Evolutionary conservation across 2,329 filamentous ascomycete genomes (phyloP).

Genomic region (Pseudocercospora pini-densiflorae): DNA sequence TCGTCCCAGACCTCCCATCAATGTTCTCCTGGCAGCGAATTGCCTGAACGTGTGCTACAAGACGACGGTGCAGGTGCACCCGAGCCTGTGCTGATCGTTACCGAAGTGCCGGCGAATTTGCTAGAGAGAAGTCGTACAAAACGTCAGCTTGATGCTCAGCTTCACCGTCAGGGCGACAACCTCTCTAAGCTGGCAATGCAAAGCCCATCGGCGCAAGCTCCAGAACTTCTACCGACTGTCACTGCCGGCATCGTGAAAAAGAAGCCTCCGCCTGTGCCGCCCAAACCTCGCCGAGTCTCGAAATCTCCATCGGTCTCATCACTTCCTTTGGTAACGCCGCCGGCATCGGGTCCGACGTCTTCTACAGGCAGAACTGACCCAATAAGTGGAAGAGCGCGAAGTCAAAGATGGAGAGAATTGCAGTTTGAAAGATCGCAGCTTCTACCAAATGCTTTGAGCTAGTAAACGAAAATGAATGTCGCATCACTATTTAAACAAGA

Average conservation of each 20-base stretch:
- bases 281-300: background rate
- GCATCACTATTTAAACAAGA: too few species aligned
- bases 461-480: background rate
- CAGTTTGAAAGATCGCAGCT: conserved; percentile 1
- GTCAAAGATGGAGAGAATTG: conserved; percentile 5
- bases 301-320: background rate
- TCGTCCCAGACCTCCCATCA: too few species aligned
- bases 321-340: too few species aligned
- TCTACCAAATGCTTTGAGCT: background rate
- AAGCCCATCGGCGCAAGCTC: background rate
- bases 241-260: background rate
- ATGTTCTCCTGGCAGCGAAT: background rate
- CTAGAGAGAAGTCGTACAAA: background rate
- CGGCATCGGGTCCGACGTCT: too few species aligned
- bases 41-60: background rate
- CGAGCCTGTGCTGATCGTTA: background rate
- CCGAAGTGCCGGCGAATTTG: background rate
- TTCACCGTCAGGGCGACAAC: background rate
- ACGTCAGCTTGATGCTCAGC: background rate
- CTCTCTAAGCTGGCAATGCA: background rate
- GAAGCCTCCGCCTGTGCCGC: background rate
- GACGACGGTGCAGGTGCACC: background rate
- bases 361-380: too few species aligned
- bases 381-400: background rate
- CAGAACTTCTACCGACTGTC: background rate